phyloP scores from a whole-genome alignment of 1,284 basidiomycete genomes.

The Schizopora paradoxa region DNA sequence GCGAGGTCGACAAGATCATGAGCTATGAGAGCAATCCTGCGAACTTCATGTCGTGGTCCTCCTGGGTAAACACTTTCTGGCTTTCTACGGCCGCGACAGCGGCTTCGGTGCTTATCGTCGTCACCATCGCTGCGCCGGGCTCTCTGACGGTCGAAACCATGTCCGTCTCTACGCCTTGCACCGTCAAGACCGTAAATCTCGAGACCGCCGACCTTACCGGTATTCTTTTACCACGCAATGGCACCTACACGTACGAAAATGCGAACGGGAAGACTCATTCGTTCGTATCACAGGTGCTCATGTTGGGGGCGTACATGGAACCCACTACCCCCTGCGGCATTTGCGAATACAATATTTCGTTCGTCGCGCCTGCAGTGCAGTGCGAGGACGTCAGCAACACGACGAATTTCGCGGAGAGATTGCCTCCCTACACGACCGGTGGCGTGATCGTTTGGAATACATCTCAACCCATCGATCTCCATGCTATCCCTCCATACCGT shows the following conservation, averaged over 20 bases:
- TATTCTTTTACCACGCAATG: too few species aligned
- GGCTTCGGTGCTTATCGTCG: not conserved
- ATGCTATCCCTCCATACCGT: not conserved
- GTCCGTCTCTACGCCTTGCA: not conserved
- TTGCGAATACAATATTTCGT: not conserved
- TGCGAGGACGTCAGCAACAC: not conserved
- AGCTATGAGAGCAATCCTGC: not conserved
- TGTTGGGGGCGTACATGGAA: not conserved
- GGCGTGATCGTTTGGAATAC: not conserved
- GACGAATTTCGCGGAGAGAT: not conserved
- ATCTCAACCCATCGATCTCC: not conserved
- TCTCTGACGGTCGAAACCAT: not conserved
- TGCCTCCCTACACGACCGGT: not conserved
- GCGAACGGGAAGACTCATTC: not conserved
- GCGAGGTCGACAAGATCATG: conserved; percentile 1
- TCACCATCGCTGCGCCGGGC: not conserved
- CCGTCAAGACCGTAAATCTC: not conserved
- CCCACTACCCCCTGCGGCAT: not conserved
- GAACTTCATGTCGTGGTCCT: not conserved
- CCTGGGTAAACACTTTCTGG: not conserved
- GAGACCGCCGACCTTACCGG: too few species aligned
- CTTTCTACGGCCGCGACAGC: not conserved
- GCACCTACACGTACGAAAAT: too few species aligned
- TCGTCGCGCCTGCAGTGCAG: not conserved
- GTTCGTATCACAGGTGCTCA: not conserved